Base-by-base conservation (phyloP, 148 eudicot genomes). In the Amaranthus hypochondriacus region DNA sequence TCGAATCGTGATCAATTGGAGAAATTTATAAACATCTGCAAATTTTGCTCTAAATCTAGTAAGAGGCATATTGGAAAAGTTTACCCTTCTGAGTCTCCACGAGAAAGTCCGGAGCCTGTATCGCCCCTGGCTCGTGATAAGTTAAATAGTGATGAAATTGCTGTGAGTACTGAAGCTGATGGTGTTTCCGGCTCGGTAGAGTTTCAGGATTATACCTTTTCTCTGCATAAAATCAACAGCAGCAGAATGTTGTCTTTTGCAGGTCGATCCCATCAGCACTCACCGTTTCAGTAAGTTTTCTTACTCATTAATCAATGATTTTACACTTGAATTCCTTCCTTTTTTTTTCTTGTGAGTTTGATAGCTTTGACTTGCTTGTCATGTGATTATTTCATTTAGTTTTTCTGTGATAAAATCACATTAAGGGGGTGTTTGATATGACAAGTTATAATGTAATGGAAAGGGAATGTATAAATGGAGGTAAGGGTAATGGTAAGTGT, bases 11-110 rank as follows among this genome's bases (percentile, higher is more conserved):
- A 70, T 57, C 80, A 76, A 56, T 42, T 82, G 8, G 84, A 80
- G 60, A 69, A 81, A 71, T 77, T 75, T 77, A 79, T 84, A 8
- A 85, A 78, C 71, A 84, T 85, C 15, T 94, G 98, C 80, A 84
- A 87, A 62, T 77, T 88, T 59, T 94, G 98, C 77, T 83, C 69
- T 8, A 83, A 85, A 79, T 49, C 76, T 48, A 75, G 75, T 42
- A 79, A 82, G 73, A 88, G 79, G 79, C 83, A 76, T 69, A 86
- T 82, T 72, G 96, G 80, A 46, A 94, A 91, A 72, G 76, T 91
- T 50, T 80, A 89, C 77, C 98, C 98, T 50, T 82, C 91, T 28
- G 91, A 89, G 65, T 89, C 98, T 58, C 91, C 98, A 4, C 77
- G 86, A 58, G 81, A 73, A 49, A 89, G 93, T 77, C 91, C 91